Base-by-base conservation (phyloP, 805 yeast genomes). In the Brettanomyces naardenensis region DNA sequence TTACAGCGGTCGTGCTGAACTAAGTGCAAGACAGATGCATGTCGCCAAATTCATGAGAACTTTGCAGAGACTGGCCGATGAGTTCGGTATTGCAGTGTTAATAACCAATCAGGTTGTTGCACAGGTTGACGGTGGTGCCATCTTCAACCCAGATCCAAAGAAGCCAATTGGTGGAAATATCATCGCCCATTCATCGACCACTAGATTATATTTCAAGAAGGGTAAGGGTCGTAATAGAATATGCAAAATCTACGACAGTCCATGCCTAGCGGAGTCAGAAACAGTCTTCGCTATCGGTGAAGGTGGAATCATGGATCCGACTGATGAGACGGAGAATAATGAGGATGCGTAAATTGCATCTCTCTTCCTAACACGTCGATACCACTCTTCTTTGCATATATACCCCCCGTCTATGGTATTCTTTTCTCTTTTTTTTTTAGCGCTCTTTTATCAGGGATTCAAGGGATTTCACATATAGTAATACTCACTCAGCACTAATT, bases 161-260 rank as follows among this genome's bases (percentile, higher is more conserved):
- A 92, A 92, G 59, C 98, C 98, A 14, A 90, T 92, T 48, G 98
- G 98, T 44, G 98, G 98, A 51, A 90, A 92, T 55, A 92, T 92
- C 50, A 81, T 92, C 58, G 98, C 97, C 1, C 98, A 92, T 59
- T 80, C 95, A 15, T 88, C 97, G 2, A 90, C 97, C 5, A 92
- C 98, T 2, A 74, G 98, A 53, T 70, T 92, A 42, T 82, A 84
- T 39, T 79, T 92, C 59, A 83, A 81, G 54, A 92, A 92, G 64
- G 96, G 95, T 37, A 77, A 80, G 52, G 97, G 83, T 14, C 94
- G 87, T 48, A 89, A 85, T 54, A 80, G 98, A 68, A 79, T 86
- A 19, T 92, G 97, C 65, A 88, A 87, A 60, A 84, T 92, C 33
- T 88, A 86, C 50, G 98, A 92, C 58, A 86, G 96, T 43, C 98